Base-by-base conservation (phyloP, 306 rosid genomes). In the Clitoria ternatea region DNA sequence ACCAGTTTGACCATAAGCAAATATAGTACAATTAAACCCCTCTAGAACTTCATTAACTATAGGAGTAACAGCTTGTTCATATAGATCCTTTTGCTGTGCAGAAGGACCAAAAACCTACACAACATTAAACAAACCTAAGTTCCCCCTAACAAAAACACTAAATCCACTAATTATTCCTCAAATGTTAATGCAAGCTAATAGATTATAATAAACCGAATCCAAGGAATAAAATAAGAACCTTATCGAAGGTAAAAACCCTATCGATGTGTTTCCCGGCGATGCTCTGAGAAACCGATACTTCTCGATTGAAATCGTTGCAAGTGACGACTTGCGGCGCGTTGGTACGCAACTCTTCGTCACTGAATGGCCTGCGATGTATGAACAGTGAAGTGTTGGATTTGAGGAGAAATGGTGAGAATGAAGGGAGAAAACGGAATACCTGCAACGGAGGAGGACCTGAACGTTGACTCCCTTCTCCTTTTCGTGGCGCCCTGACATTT, bases 1-100 rank as follows among this genome's bases (percentile, higher is more conserved):
- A 55, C 98, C 98, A 11, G 98, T 92, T 84, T 92, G 98, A 42
- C 98, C 98, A 69, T 93, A 88, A 0, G 97, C 98, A 69, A 93
- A 90, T 62, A 93, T 90, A 24, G 98, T 93, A 66, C 98, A 93
- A 69, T 93, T 90, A 49, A 93, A 93, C 0, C 98, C 97, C 69
- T 93, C 98, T 14, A 93, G 52, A 13, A 90, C 98, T 78, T 93
- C 98, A 57, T 90, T 39, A 11, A 93, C 98, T 30, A 93, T 93
- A 0, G 98, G 98, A 76, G 78, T 81, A 69, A 90, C 87, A 13
- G 98, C 97, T 77, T 88, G 93, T 0, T 93, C 93, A 69, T 90
- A 93, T 12, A 93, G 93, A 54, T 93, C 98, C 57, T 35, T 88
- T 69, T 93, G 98, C 80, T 77, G 82, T 8, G 98, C 96, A 22